These are phyloP conservation scores for Peronospora destructor DNA, from an alignment of 352 stramenopile genomes.

Conservation along the genomic window DNA sequence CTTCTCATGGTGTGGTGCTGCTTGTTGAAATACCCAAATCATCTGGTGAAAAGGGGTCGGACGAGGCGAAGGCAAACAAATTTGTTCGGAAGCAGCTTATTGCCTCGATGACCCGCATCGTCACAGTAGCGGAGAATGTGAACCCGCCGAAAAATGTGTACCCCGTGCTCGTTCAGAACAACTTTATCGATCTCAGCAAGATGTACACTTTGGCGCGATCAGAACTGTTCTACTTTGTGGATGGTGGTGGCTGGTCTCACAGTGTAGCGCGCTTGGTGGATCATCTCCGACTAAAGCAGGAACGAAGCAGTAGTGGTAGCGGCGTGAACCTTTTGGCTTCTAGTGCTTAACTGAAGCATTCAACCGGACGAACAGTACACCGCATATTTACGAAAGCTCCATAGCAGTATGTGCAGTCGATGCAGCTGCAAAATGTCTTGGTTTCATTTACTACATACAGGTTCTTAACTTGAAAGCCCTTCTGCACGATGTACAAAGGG, in stretches of 20 bases:
- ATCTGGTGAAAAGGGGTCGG: conserved; percentile 14
- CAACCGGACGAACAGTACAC: not conserved
- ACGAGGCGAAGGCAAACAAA: conserved; percentile 25
- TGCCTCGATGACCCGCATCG: conserved; percentile 32
- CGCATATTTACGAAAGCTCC: not conserved
- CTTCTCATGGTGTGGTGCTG: conserved; percentile 27
- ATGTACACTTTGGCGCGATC: conserved; percentile 66
- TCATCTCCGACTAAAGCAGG: conserved; percentile 35
- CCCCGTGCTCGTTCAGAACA: conserved; percentile 44
- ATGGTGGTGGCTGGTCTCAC: conserved; percentile 37
- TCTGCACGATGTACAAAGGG: too few species aligned
- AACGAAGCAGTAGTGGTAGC: conserved; percentile 18
- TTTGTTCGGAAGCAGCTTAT: conserved; percentile 32
- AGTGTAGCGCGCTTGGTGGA: conserved; percentile 38
- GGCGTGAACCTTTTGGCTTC: conserved; percentile 7
- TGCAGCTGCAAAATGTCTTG: too few species aligned
- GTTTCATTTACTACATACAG: too few species aligned
- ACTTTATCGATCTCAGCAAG: conserved; percentile 69
- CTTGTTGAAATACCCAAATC: conserved; percentile 26
- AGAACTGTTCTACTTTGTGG: conserved; percentile 62
- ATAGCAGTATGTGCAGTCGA: not conserved
- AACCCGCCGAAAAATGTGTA: conserved; percentile 36
- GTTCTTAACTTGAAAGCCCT: too few species aligned
- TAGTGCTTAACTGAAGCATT: not conserved
- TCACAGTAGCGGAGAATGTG: conserved; percentile 28